phyloP scores from a whole-genome alignment of 2,329 filamentous ascomycete genomes.

The Nemania abortiva region DNA sequence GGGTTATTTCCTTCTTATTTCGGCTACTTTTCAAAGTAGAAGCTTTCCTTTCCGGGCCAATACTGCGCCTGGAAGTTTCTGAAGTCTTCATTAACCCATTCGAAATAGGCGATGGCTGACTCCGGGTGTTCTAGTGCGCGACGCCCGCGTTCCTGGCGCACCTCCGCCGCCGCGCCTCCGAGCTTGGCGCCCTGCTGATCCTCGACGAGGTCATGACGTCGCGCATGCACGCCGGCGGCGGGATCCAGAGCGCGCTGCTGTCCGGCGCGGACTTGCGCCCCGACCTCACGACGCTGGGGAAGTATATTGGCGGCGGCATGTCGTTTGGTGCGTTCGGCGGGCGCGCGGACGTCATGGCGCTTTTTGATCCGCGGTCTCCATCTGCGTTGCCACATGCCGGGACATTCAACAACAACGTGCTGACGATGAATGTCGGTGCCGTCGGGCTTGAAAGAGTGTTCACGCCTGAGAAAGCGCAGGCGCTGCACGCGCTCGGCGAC shows the following conservation, averaged over 20 bases:
- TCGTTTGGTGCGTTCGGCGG: constrained; percentile 77
- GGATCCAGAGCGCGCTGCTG: constrained; percentile 56
- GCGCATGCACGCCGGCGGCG: constrained; percentile 61
- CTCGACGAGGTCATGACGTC: constrained; percentile 80
- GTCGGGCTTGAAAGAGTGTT: constrained; percentile 48
- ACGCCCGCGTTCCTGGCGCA: constrained; percentile 63
- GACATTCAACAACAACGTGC: constrained; percentile 73
- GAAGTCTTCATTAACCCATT: too few relatives aligned
- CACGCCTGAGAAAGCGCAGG: constrained; percentile 45
- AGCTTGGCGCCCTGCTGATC: constrained; percentile 69
- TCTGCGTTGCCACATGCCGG: constrained; percentile 62
- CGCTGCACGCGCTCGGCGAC: constrained; percentile 48
- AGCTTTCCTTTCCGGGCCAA: too few relatives aligned
- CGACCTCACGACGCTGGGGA: constrained; percentile 74
- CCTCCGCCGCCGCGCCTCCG: constrained; percentile 61
- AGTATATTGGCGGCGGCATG: constrained; percentile 75
- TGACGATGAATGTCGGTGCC: constrained; percentile 63
- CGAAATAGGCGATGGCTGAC: too few relatives aligned
- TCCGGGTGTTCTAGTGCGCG: constrained; percentile 50
- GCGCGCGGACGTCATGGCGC: constrained; percentile 66
- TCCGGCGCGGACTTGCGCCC: constrained; percentile 58
- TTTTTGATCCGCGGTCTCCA: constrained; percentile 60
- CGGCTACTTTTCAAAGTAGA: too few relatives aligned
- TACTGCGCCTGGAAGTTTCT: too few relatives aligned
- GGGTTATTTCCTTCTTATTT: too few relatives aligned